A percentile compares a stretch with the other conserved stretches of the same genome.
These are phyloP conservation scores for Hyphopichia khmerensis DNA, from an alignment of 1,139 yeast species.

Conservation along the genomic window DNA sequence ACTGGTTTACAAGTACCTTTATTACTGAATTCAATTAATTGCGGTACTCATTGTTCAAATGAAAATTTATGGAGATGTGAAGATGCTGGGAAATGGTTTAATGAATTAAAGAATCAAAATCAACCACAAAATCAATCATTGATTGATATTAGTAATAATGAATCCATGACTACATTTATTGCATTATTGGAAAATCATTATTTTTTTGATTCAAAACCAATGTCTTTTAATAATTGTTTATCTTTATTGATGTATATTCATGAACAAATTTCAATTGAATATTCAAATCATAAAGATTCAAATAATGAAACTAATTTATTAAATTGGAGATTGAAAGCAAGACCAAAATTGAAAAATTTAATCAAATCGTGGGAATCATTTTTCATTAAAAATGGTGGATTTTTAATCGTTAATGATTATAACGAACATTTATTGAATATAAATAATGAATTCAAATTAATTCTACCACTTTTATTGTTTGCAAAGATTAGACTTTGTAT, in stretches of 20 bases:
- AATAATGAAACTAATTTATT: conserved; percentile 14
- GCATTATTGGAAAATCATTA: conserved; percentile 47
- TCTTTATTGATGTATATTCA: conserved; percentile 71
- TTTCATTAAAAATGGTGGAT: conserved; percentile 61
- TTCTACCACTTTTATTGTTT: conserved; percentile 61
- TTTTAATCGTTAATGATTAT: conserved; percentile 50
- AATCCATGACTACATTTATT: conserved; percentile 48
- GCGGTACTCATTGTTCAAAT: conserved; percentile 72
- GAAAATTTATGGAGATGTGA: conserved; percentile 72
- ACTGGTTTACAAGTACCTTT: conserved; percentile 59
- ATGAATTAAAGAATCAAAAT: conserved; percentile 11
- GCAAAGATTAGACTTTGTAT: conserved; percentile 64
- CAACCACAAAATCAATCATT: conserved; percentile 19
- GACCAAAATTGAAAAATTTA: conserved; percentile 54
- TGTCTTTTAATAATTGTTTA: conserved; percentile 59
- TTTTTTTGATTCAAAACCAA: conserved; percentile 27
- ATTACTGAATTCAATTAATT: conserved; percentile 59
- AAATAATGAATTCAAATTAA: conserved; percentile 58
- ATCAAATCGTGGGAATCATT: conserved; percentile 65
- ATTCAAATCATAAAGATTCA: conserved; percentile 26
- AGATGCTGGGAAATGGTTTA: conserved; percentile 58
- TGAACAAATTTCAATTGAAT: conserved; percentile 60
- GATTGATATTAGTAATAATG: conserved; percentile 60
- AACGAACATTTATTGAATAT: conserved; percentile 50
- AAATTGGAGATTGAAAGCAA: conserved; percentile 60